phyloP scores from a whole-genome alignment of 1,139 yeast species.

The Starmera stellimalicola region DNA sequence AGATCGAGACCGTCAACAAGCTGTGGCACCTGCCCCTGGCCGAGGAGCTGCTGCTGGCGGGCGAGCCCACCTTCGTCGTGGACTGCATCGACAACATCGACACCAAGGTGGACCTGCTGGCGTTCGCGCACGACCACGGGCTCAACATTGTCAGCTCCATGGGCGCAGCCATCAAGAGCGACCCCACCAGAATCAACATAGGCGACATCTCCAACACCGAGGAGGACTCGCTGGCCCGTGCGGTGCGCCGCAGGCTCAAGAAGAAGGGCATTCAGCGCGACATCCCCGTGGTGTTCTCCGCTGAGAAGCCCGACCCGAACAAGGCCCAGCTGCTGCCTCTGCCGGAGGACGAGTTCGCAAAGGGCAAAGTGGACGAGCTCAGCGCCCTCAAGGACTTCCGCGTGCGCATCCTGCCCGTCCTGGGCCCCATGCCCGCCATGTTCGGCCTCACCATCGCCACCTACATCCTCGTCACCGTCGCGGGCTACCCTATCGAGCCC shows the following conservation, averaged over 20 bases:
- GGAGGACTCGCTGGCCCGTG: constrained; percentile 88
- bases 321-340: constrained; percentile 83
- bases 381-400: constrained; percentile 85
- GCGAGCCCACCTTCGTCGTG: constrained; percentile 62
- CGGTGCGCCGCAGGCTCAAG: constrained; percentile 76
- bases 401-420: constrained; percentile 85
- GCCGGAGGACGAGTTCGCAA: constrained; percentile 65
- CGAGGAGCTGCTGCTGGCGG: constrained; percentile 44
- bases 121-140: constrained; percentile 52
- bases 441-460: constrained; percentile 90
- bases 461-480: constrained; percentile 63
- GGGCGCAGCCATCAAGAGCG: constrained; percentile 93
- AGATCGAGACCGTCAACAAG: constrained; percentile 66
- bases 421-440: constrained; percentile 95
- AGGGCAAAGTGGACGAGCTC: constrained; percentile 80
- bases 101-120: constrained; percentile 82
- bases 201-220: constrained; percentile 74
- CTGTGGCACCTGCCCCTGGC: constrained; percentile 67
- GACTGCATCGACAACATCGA: constrained; percentile 96
- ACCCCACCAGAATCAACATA: constrained; percentile 72
- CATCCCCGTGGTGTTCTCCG: constrained; percentile 83
- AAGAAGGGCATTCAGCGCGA: constrained; percentile 66
- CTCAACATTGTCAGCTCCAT: constrained; percentile 76
- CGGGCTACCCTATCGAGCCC: constrained; percentile 85
- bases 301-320: constrained; percentile 93